Percentiles rank a stretch among this genome's conserved stretches.
phyloP scores from a whole-genome alignment of 1,284 basidiomycete genomes.

The Inonotus hispidus region DNA sequence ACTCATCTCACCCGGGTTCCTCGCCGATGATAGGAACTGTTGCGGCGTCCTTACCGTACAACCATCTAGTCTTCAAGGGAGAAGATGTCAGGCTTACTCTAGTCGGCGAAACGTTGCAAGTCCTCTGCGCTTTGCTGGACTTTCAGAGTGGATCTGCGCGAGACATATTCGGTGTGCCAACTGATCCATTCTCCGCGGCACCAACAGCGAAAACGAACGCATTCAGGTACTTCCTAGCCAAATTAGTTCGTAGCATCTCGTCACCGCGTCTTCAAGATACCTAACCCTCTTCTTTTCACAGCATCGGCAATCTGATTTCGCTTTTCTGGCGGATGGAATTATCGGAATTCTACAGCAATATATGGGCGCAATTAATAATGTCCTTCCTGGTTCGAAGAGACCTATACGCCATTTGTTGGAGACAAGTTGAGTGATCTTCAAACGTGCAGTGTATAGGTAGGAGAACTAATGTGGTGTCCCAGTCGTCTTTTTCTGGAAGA shows the following conservation, averaged over 20 bases:
- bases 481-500: conserved; percentile 89
- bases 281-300: conserved; percentile 27
- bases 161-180: conserved; percentile 38
- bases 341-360: conserved; percentile 69
- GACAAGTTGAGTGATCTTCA: conserved; percentile 48
- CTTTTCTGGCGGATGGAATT: conserved; percentile 75
- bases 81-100: conserved; percentile 71
- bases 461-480: conserved; percentile 15
- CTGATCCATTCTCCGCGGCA: conserved; percentile 37
- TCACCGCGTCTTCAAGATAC: conserved; percentile 3
- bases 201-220: conserved; percentile 76
- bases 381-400: conserved; percentile 79
- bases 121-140: conserved; percentile 73
- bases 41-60: conserved; percentile 74
- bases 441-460: conserved; percentile 2
- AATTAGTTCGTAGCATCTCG: conserved; percentile 51
- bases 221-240: conserved; percentile 86
- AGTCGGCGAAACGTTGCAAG: conserved; percentile 68
- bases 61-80: conserved; percentile 84
- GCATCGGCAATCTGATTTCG: conserved; percentile 86
- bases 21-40: conserved; percentile 51
- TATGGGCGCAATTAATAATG: conserved; percentile 63
- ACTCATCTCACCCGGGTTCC: conserved; percentile 44
- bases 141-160: conserved; percentile 72
- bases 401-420: conserved; percentile 78